A percentile compares a stretch with the other conserved stretches of the same genome.
These are phyloP conservation scores for Aspergillus sp. DNA, from an alignment of 2,329 filamentous ascomycete species.

Conservation along the genomic window DNA sequence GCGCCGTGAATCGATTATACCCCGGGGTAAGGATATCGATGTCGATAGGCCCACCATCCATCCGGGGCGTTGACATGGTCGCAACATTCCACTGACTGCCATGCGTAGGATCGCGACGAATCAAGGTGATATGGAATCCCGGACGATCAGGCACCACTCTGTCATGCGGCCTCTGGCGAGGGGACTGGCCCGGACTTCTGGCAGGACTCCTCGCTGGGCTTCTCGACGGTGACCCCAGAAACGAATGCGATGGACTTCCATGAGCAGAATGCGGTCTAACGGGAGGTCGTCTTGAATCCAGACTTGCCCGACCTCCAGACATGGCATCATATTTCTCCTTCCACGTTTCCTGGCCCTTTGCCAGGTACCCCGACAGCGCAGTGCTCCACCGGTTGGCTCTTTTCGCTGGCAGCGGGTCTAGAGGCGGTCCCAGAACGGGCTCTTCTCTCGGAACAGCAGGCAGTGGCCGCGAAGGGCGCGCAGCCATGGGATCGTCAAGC, in stretches of 20 bases:
- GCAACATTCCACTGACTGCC: conserved; percentile 76
- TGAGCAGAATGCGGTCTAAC: conserved; percentile 27
- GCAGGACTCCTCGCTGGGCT: conserved; percentile 26
- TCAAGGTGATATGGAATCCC: conserved; percentile 58
- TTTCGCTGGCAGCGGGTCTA: conserved; percentile 15
- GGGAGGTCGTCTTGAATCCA: conserved; percentile 31
- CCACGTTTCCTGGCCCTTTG: conserved; percentile 23
- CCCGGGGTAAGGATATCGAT: conserved; percentile 62
- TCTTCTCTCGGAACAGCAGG: conserved; percentile 32
- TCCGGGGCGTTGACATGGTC: conserved; percentile 53
- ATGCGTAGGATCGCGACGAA: conserved; percentile 70
- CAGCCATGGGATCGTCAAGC: not conserved
- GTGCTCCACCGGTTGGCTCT: conserved; percentile 34
- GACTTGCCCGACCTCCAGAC: conserved; percentile 28
- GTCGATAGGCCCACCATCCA: conserved; percentile 42
- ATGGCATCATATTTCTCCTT: conserved; percentile 27
- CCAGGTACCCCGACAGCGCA: conserved; percentile 28
- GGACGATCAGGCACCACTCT: conserved; percentile 16
- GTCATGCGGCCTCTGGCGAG: conserved; percentile 19
- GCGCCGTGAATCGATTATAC: conserved; percentile 58
- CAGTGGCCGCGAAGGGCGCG: conserved; percentile 25
- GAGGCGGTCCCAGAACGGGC: conserved; percentile 10
- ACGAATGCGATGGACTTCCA: conserved; percentile 21
- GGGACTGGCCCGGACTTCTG: conserved; percentile 33
- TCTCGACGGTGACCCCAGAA: conserved; percentile 17